Base-by-base conservation (phyloP, 164 flowering plant genomes). In the Kalanchoe fedtschenkoi region DNA sequence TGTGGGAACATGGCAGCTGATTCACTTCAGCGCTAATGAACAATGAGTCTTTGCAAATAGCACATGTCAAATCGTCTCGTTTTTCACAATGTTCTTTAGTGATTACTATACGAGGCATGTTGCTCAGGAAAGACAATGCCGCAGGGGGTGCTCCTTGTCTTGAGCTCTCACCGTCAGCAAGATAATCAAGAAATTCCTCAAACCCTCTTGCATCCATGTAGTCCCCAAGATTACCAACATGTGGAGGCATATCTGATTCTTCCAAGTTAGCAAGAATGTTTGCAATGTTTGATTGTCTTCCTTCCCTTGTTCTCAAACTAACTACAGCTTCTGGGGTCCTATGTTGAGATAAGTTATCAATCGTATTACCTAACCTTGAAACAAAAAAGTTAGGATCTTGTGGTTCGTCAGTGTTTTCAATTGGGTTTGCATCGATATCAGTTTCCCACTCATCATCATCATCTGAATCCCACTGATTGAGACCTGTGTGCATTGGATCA, bases 401-500 rank as follows among this genome's bases (percentile, higher is more conserved):
- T 33, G 62, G 55, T 68, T 67, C 65, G 8, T 67, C 61, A 57
- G 57, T 76, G 1, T 47, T 28, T 67, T 80, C 88, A 24, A n/a
- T 65, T 53, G 70, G 75, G 38, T 64, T 69, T 66, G 79, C 78
- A 73, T 68, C 68, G 65, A 22, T 53, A 32, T 62, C 82, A 62
- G 63, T 74, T 58, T 68, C 74, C 11, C 61, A 68, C 6, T 69
- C 81, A 1, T 63, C 89, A 62, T 71, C 82, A 35, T 77, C 89
- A 65, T 84, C 84, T 2, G 76, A 83, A 76, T 80, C 69, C 96
- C 95, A 89, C 3, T 69, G 83, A 65, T 65, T 65, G 26, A 75
- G 41, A 67, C 90, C 85, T 24, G 95, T 86, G 74, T 83, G 86
- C 96, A 92, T 92, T 34, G 98, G 98, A 71, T 92, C 98, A 57